phyloP scores from a whole-genome alignment of 2,329 filamentous ascomycete genomes.

The Aciculosporium take region DNA sequence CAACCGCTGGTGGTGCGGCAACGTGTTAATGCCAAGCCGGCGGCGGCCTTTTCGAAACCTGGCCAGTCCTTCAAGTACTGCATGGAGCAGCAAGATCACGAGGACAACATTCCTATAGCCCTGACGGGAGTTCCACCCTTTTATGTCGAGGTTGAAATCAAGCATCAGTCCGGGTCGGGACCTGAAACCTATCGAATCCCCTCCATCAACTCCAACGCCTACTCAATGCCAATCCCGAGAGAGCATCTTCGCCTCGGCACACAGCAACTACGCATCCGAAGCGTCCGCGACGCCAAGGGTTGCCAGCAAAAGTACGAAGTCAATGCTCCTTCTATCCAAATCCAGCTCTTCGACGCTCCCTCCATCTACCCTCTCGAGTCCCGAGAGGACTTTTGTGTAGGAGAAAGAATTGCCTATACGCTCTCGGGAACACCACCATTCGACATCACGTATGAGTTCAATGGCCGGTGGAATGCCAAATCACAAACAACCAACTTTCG shows the following conservation, averaged over 20 bases:
- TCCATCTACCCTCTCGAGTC: slow-evolving; percentile 80
- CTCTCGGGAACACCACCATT: slow-evolving; percentile 86
- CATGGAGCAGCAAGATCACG: slow-evolving; percentile 64
- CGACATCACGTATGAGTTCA: slow-evolving; percentile 83
- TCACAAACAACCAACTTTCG: slow-evolving; percentile 73
- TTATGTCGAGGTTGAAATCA: slow-evolving; percentile 80
- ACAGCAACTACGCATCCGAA: slow-evolving; percentile 77
- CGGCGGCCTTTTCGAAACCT: slow-evolving; percentile 67
- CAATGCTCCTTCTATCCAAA: slow-evolving; percentile 64
- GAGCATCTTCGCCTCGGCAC: slow-evolving; percentile 75
- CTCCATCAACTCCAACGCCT: slow-evolving; percentile 59
- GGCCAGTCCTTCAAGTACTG: slow-evolving; percentile 95
- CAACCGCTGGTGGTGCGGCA: slow-evolving; percentile 61
- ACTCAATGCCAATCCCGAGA: slow-evolving; percentile 73
- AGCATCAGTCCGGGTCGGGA: slow-evolving; percentile 68
- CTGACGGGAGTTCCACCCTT: slow-evolving; percentile 79
- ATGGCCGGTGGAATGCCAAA: slow-evolving; percentile 66
- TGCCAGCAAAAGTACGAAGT: slow-evolving; percentile 68
- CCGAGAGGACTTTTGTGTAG: slow-evolving; percentile 81
- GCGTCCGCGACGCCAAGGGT: slow-evolving; percentile 73
- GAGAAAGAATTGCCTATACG: slow-evolving; percentile 84
- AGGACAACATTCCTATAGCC: slow-evolving; percentile 77
- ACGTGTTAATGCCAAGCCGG: slow-evolving; percentile 69
- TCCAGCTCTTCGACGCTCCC: slow-evolving; percentile 85
- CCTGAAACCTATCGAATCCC: slow-evolving; percentile 72